phyloP scores from a whole-genome alignment of 345 rosid genomes.

The Linum trigynum region DNA sequence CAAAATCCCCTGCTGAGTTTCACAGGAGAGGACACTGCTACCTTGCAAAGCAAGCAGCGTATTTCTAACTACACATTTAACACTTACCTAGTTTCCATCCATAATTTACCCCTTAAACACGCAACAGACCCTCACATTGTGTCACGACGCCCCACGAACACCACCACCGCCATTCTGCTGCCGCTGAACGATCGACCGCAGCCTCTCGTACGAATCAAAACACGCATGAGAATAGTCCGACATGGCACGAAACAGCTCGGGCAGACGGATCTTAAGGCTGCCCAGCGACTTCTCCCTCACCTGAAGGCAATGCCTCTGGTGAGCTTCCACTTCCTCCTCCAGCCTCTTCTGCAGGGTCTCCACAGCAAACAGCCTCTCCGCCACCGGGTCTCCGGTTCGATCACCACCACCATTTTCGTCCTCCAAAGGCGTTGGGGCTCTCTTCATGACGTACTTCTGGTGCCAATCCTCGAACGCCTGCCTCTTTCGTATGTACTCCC shows the following conservation, averaged over 20 bases:
- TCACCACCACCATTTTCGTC: constrained; percentile 51
- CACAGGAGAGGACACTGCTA: too few relatives aligned
- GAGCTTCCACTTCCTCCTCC: constrained; percentile 62
- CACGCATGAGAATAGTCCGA: constrained; percentile 65
- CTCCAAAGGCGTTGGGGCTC: constrained; percentile 19
- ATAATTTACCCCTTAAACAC: too few relatives aligned
- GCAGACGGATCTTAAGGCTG: constrained; percentile 63
- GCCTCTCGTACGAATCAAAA: constrained; percentile 50
- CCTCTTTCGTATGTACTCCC: constrained; percentile 51
- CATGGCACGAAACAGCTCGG: constrained; percentile 77
- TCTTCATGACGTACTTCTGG: constrained; percentile 57
- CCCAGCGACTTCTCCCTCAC: constrained; percentile 87
- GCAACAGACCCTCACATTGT: not conserved
- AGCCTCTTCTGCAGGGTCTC: constrained; percentile 65
- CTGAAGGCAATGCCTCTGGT: constrained; percentile 67
- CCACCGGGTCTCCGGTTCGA: constrained; percentile 43
- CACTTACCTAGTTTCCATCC: too few relatives aligned
- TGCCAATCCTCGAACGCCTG: constrained; percentile 91
- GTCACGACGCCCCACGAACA: constrained; percentile 8
- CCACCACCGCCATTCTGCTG: constrained; percentile 19
- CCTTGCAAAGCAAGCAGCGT: too few relatives aligned
- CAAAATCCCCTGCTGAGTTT: too few relatives aligned
- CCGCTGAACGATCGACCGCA: constrained; percentile 35
- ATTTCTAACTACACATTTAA: too few relatives aligned
- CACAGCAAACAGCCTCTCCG: constrained; percentile 59